Evolutionary conservation across 805 yeast genomes (phyloP).

Genomic region (Zygosaccharomyces siamensis): DNA sequence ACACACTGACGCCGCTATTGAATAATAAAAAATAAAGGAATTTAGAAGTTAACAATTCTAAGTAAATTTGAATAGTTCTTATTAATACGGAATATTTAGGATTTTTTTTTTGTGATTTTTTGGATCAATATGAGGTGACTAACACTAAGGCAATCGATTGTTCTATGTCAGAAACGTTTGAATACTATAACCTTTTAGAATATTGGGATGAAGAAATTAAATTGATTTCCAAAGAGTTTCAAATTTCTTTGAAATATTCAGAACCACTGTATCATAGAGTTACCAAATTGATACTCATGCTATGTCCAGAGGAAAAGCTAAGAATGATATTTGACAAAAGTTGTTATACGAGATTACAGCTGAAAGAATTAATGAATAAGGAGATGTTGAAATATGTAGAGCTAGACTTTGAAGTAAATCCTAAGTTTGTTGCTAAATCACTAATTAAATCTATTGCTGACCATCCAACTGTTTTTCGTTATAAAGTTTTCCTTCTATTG

Average conservation of each 20-base stretch:
- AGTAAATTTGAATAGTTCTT: background rate
- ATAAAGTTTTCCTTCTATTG: conserved; percentile 8
- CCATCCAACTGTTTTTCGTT: background rate
- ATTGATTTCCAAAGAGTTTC: background rate
- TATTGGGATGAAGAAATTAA: conserved; percentile 2
- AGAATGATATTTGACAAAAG: conserved; percentile 3
- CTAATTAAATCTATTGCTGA: conserved; percentile 8
- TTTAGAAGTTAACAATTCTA: no score
- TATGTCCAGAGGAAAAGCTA: conserved; percentile 3
- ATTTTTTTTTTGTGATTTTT: background rate
- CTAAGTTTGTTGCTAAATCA: conserved; percentile 17
- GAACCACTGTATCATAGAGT: conserved; percentile 5
- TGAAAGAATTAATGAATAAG: conserved; percentile 7
- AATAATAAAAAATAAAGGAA: background rate
- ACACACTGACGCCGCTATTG: background rate
- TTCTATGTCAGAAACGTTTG: background rate
- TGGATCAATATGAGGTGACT: background rate
- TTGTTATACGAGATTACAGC: conserved; percentile 1
- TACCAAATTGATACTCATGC: background rate
- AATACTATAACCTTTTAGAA: background rate
- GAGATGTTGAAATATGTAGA: conserved; percentile 19
- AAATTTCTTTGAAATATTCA: background rate
- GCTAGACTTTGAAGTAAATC: conserved; percentile 20
- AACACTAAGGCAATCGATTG: background rate
- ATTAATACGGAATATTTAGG: background rate